A percentile compares a stretch with the other conserved stretches of the same genome.
Evolutionary conservation across 345 rosid genomes (phyloP).

Genomic region (Ceriops zippeliana): DNA sequence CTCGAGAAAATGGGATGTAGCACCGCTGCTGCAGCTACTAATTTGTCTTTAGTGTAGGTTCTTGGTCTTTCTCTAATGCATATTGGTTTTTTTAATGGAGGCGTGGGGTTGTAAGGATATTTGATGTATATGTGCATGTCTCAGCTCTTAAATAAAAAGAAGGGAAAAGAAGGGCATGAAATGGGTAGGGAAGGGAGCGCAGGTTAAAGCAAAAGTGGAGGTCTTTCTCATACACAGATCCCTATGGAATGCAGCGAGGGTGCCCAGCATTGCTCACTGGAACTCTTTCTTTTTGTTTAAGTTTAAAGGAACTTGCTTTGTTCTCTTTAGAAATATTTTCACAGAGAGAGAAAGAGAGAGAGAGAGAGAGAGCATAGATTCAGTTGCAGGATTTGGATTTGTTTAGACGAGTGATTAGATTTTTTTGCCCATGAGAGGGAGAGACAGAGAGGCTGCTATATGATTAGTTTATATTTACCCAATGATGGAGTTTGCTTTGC

Average conservation of each 20-base stretch:
- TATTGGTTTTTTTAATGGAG: neutral
- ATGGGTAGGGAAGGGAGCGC: conserved; percentile 10
- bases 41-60: conserved; percentile 12
- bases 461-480: conserved; percentile 41
- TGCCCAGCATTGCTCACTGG: conserved; percentile 58
- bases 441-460: neutral
- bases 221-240: conserved; percentile 95
- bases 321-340: conserved; percentile 42
- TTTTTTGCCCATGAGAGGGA: conserved; percentile 28
- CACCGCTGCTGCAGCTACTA: neutral
- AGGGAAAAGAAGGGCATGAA: neutral
- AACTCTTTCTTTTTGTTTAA: conserved; percentile 66
- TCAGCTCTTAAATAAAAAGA: conserved; percentile 5
- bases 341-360: conserved; percentile 19
- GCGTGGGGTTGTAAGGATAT: neutral
- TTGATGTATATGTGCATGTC: neutral
- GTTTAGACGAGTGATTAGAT: conserved; percentile 36
- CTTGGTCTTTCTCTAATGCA: conserved; percentile 10
- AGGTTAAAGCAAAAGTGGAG: conserved; percentile 50
- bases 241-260: conserved; percentile 71
- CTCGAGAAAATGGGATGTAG: conserved; percentile 13
- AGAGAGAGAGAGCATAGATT: conserved; percentile 28
- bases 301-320: conserved; percentile 60
- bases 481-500: conserved; percentile 56
- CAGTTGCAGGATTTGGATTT: conserved; percentile 35